Evolutionary conservation across 768 basidiomycete genomes (phyloP).

Genomic region (Kwoniella heveanensis): DNA sequence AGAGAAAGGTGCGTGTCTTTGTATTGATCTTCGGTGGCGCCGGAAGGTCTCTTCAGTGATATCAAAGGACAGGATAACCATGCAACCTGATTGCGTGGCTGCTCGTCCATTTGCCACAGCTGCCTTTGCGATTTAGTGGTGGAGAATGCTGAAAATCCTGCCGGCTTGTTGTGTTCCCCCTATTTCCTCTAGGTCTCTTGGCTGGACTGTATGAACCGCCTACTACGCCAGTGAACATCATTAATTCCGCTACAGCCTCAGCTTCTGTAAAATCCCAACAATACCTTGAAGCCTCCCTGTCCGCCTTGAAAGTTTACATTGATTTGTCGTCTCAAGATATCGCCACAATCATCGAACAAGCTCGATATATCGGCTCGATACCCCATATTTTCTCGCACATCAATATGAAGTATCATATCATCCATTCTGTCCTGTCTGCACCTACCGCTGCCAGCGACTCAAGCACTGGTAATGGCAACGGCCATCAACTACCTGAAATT

Average conservation of each 20-base stretch:
- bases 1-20: constrained; percentile 70
- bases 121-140: neutral
- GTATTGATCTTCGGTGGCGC: too few species aligned
- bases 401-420: constrained; percentile 68
- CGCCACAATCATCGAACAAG: neutral
- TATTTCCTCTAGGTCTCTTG: constrained; percentile 67
- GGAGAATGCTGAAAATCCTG: neutral
- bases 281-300: constrained; percentile 11
- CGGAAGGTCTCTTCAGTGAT: too few species aligned
- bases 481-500: constrained; percentile 9
- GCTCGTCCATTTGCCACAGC: too few species aligned
- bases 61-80: too few species aligned
- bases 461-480: constrained; percentile 2
- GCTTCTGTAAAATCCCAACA: neutral
- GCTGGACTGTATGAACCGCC: constrained; percentile 84
- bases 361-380: constrained; percentile 55
- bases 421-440: constrained; percentile 28
- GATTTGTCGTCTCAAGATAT: neutral
- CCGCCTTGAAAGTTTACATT: neutral
- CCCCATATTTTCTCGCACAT: constrained; percentile 88
- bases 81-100: too few species aligned
- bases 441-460: too few species aligned
- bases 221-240: constrained; percentile 56
- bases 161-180: too few species aligned
- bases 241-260: neutral